These are phyloP conservation scores for Aeschynomene evenia DNA, from an alignment of 306 rosid species.

Conservation along the genomic window DNA sequence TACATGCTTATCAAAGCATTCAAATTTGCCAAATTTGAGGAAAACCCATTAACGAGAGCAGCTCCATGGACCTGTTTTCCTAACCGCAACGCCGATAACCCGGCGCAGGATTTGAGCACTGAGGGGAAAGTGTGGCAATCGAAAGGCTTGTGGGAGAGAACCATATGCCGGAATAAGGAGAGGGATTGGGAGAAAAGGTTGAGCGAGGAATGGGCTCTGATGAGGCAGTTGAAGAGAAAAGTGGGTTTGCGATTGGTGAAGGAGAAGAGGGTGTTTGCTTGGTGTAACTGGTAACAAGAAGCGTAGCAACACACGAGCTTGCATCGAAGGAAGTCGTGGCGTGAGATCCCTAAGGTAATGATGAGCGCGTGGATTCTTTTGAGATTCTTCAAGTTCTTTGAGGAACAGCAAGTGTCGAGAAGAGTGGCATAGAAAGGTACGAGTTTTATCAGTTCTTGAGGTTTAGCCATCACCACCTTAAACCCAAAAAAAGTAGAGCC, in stretches of 20 bases:
- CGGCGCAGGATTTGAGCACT: conserved; percentile 63
- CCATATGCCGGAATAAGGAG: conserved; percentile 49
- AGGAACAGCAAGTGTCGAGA: conserved; percentile 44
- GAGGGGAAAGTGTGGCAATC: conserved; percentile 52
- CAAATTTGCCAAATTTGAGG: conserved; percentile 47
- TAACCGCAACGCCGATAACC: conserved; percentile 40
- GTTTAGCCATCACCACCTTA: conserved; percentile 14
- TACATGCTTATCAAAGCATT: conserved; percentile 69
- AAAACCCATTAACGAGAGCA: conserved; percentile 51
- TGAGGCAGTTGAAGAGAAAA: conserved; percentile 63
- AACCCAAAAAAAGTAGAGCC: not conserved
- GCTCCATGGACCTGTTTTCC: conserved; percentile 67
- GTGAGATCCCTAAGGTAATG: conserved; percentile 43
- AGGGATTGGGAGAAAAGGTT: conserved; percentile 51
- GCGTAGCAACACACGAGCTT: conserved; percentile 65
- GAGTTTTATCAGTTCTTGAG: conserved; percentile 25
- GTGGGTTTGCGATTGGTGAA: conserved; percentile 61
- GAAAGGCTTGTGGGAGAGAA: conserved; percentile 33
- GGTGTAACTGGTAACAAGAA: conserved; percentile 49
- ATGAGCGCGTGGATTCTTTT: conserved; percentile 51
- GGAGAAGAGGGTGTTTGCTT: conserved; percentile 53
- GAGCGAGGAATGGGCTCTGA: conserved; percentile 57
- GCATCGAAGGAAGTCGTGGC: conserved; percentile 49
- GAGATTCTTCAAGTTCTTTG: conserved; percentile 42
- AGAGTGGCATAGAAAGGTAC: conserved; percentile 44